A percentile compares a stretch with the other conserved stretches of the same genome.
These are phyloP conservation scores for Penicillium nordicum DNA, from an alignment of 2,329 filamentous ascomycete genomes.

Conservation along the genomic window DNA sequence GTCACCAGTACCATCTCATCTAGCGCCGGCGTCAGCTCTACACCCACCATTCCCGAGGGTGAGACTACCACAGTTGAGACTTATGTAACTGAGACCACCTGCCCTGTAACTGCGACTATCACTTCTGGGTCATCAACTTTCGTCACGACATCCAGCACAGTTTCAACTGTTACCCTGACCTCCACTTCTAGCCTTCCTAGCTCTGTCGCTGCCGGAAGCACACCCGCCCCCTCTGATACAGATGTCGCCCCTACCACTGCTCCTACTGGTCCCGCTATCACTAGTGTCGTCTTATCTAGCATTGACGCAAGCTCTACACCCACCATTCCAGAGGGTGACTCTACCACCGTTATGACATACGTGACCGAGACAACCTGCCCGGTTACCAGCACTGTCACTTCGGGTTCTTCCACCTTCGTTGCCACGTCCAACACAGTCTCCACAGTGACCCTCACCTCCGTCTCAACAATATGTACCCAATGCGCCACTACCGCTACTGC, in stretches of 20 bases:
- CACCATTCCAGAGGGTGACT: conserved; percentile 10
- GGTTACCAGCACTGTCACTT: conserved; percentile 16
- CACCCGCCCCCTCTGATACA: conserved; percentile 22
- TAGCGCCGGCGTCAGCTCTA: background rate
- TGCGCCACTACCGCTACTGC: conserved; percentile 12
- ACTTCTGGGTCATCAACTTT: conserved; percentile 50
- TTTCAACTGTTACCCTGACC: conserved; percentile 46
- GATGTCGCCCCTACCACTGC: conserved; percentile 23
- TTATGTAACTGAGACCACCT: conserved; percentile 32
- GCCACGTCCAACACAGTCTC: conserved; percentile 16
- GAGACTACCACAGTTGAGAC: conserved; percentile 28
- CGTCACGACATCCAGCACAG: conserved; percentile 54
- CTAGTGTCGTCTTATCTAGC: background rate
- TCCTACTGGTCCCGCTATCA: conserved; percentile 30
- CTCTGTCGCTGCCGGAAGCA: conserved; percentile 2
- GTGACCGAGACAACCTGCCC: conserved; percentile 17
- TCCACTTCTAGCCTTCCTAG: background rate
- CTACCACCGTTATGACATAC: conserved; percentile 14
- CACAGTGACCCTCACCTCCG: conserved; percentile 21
- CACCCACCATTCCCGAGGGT: conserved; percentile 10
- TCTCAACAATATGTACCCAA: conserved; percentile 23
- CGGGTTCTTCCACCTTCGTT: conserved; percentile 14
- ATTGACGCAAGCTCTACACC: conserved; percentile 13
- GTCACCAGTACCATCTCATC: background rate
- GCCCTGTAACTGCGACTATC: conserved; percentile 32